These are phyloP conservation scores for Medicago ruthenica DNA, from an alignment of 306 rosid genomes.

Conservation along the genomic window DNA sequence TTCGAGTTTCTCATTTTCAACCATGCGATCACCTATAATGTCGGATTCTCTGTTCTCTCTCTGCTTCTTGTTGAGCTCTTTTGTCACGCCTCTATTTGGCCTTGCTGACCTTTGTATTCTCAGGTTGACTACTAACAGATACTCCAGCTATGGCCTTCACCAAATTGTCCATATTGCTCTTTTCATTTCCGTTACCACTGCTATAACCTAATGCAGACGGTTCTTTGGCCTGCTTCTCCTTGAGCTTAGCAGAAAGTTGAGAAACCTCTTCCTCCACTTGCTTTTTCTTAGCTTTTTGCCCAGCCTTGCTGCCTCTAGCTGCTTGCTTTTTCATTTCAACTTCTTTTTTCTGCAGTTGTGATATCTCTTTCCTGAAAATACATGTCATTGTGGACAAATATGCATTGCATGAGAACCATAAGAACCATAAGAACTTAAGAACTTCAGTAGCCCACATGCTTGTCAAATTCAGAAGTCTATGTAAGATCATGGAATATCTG, in stretches of 20 bases:
- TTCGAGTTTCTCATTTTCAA: constrained; percentile 80
- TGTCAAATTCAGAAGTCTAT: constrained; percentile 7
- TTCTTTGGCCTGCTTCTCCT: constrained; percentile 75
- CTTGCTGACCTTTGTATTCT: constrained; percentile 68
- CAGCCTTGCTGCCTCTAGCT: constrained; percentile 96
- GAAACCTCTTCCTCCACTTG: constrained; percentile 95
- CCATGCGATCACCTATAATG: constrained; percentile 67
- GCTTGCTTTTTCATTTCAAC: constrained; percentile 78
- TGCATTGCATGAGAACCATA: constrained; percentile 11
- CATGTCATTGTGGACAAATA: constrained; percentile 21
- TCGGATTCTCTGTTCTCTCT: constrained; percentile 85
- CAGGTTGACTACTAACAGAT: constrained; percentile 67
- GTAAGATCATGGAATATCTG: neutral
- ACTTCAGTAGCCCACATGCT: neutral
- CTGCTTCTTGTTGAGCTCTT: constrained; percentile 86
- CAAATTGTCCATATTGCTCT: constrained; percentile 67
- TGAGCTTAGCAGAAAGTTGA: constrained; percentile 71
- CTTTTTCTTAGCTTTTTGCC: constrained; percentile 88
- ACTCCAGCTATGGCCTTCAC: constrained; percentile 93
- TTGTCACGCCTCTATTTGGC: constrained; percentile 72
- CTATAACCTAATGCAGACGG: constrained; percentile 74
- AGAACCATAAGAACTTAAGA: neutral
- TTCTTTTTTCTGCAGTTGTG: constrained; percentile 83
- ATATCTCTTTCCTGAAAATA: constrained; percentile 77
- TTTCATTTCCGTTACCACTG: constrained; percentile 58